A percentile compares a stretch with the other conserved stretches of the same genome.
These are phyloP conservation scores for Cylindricascospora bacillispora DNA, from an alignment of 1,139 yeast genomes.

Conservation along the genomic window DNA sequence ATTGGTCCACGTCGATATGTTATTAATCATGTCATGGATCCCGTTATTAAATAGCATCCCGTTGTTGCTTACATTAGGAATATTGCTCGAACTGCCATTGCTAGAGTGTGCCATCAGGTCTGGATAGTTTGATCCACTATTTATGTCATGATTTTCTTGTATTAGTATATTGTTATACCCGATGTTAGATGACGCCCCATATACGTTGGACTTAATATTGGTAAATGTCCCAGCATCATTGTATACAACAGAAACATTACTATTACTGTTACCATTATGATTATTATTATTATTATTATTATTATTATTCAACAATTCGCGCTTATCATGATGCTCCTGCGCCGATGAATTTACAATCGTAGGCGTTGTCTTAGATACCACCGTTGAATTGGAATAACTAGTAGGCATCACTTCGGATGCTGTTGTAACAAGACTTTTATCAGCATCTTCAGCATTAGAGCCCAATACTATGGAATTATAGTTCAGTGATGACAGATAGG, in stretches of 20 bases:
- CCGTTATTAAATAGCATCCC: slow-evolving; percentile 33
- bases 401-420: not conserved
- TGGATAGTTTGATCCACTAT: not conserved
- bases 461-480: slow-evolving; percentile 3
- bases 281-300: not conserved
- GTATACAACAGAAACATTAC: not conserved
- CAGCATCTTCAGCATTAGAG: not conserved
- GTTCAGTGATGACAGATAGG: slow-evolving; percentile 19
- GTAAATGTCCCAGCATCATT: not conserved
- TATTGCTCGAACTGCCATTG: not conserved
- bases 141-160: not conserved
- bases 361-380: not conserved
- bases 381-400: not conserved
- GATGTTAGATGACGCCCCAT: too few species aligned
- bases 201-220: not conserved
- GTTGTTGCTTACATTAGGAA: slow-evolving; percentile 1
- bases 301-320: not conserved
- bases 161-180: not conserved
- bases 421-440: too few species aligned
- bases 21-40: slow-evolving; percentile 47
- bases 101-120: not conserved
- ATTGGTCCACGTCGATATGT: slow-evolving; percentile 46
- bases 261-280: not conserved
- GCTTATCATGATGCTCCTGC: not conserved
- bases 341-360: not conserved